Evolutionary conservation across 805 yeast species (phyloP), one percentile per base, ranked within the genome.

Genomic region (Candida chauliodis): DNA sequence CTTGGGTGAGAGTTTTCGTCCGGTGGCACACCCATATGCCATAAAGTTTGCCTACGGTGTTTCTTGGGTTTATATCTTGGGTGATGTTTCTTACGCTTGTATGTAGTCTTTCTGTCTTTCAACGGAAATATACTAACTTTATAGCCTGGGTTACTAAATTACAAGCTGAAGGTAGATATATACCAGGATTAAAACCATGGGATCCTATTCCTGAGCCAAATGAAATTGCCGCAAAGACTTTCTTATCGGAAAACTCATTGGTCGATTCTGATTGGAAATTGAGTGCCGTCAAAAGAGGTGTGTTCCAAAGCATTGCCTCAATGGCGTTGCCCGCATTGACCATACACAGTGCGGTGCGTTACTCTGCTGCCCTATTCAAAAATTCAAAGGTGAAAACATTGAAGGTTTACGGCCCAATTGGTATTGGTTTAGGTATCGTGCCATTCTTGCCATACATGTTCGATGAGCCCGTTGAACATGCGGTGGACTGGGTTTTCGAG

Each of bases 311-410:
- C 46, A 69, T 86, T 45, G 95, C 95, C 2, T 79, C 87, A 31
- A 86, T 85, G 93, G 91, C 86, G 11, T 68, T 85, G 29, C 95
- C 95, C 8, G 95, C 95, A 2, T 79, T 84, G 58, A 85, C 95
- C 4, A 85, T 85, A 50, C 95, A 85, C 56, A 71, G 84, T 2
- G 66, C 81, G 4, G 95, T 85, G 28, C 71, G 81, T 47, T 84
- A 84, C 53, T 77, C 88, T 1, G 80, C 86, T 2, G 40, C 63
- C 15, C 60, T 79, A 21, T 77, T 86, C 56, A 79, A 79, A 56
- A 78, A 79, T 54, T 57, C 73, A 36, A 62, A 66, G 33, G 70
- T 67, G 42, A 66, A 69, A 39, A 41, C 61, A 1, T 37, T 85
- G 42, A 75, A 74, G 50, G 66, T 78, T 0, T 84, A 76, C 58